Conservation (phyloP, 305 asterid genomes). For the Rubia peregrina region DNA sequence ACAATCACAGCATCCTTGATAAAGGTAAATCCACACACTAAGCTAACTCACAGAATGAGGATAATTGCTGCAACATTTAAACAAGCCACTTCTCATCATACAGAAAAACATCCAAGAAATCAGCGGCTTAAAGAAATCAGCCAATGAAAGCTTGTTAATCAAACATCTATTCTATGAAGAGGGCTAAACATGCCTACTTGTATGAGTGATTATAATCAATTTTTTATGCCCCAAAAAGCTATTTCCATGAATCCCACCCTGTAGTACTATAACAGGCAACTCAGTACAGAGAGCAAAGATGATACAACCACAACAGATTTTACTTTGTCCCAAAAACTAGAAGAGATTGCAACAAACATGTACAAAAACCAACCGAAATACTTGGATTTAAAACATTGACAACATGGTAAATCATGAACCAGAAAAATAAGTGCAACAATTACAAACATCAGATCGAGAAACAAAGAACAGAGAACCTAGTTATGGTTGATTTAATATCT, state of each 20-base stretch:
- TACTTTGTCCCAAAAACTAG: background rate
- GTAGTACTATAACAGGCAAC: background rate
- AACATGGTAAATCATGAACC: background rate
- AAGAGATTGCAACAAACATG: background rate
- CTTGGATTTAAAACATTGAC: background rate
- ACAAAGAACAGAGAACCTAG: background rate
- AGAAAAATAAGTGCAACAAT: background rate
- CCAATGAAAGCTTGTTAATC: background rate
- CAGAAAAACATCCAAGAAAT: background rate
- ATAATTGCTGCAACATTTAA: background rate
- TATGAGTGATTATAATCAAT: background rate
- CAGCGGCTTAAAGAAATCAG: background rate
- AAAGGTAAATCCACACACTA: background rate
- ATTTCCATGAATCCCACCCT: background rate
- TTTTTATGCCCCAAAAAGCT: background rate
- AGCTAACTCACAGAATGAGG: background rate
- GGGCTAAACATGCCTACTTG: background rate
- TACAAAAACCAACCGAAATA: background rate
- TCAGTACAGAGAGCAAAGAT: background rate
- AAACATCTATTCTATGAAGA: conserved; percentile 10
- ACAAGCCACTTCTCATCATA: background rate
- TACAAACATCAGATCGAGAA: background rate
- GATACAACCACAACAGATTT: background rate
- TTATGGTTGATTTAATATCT: background rate
- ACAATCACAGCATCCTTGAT: background rate